These are phyloP conservation scores for Candida sphagnicola DNA, from an alignment of 805 yeast genomes.

Conservation along the genomic window DNA sequence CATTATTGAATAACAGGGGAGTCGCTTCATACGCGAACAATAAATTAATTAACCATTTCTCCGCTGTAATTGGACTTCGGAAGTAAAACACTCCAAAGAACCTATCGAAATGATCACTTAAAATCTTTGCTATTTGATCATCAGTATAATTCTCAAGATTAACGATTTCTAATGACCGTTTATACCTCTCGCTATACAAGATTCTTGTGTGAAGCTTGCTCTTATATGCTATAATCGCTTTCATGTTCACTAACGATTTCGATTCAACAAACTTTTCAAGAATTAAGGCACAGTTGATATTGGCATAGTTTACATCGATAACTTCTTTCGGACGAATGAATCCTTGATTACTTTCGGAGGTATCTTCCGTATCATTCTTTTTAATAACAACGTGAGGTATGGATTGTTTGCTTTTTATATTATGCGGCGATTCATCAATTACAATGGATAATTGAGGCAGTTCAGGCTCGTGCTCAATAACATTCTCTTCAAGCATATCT, in stretches of 20 bases:
- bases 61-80: neutral
- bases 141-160: slow-evolving; percentile 1
- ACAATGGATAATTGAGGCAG: neutral
- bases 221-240: slow-evolving; percentile 3
- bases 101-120: slow-evolving; percentile 3
- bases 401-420: neutral
- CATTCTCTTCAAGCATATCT: neutral
- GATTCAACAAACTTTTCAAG: neutral
- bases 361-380: neutral
- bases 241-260: slow-evolving; percentile 2
- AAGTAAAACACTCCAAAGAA: slow-evolving; percentile 2
- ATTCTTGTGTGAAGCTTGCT: neutral
- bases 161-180: neutral
- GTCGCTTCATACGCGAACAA: slow-evolving; percentile 1
- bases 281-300: slow-evolving; percentile 2
- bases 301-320: neutral
- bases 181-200: neutral
- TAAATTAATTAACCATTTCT: slow-evolving; percentile 2
- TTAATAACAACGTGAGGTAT: neutral
- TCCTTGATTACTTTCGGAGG: neutral
- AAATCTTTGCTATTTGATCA: slow-evolving; percentile 1
- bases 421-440: neutral
- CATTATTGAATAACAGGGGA: neutral
- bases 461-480: neutral
- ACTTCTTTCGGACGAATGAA: neutral